Evolutionary conservation across 2,329 filamentous ascomycete species (phyloP).

Genomic region (Penicillium janthinellum): DNA sequence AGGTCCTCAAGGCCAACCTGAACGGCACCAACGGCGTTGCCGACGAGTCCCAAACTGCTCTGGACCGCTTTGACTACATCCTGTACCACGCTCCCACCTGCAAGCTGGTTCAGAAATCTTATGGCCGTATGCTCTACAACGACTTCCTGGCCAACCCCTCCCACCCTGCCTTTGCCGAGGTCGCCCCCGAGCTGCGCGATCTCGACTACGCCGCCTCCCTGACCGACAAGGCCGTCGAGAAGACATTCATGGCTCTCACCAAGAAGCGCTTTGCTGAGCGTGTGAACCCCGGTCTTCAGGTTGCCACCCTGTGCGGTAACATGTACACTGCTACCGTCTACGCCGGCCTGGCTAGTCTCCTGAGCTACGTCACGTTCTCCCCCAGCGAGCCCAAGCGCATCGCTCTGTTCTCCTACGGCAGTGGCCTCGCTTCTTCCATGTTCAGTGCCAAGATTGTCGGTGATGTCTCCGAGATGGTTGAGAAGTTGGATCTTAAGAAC

Average conservation of each 20-base stretch:
- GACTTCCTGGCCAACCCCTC: slow-evolving; percentile 75
- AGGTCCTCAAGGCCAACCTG: slow-evolving; percentile 54
- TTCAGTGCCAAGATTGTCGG: slow-evolving; percentile 68
- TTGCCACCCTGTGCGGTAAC: slow-evolving; percentile 73
- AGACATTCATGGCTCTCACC: slow-evolving; percentile 79
- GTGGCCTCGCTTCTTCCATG: slow-evolving; percentile 73
- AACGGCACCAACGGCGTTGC: slow-evolving; percentile 54
- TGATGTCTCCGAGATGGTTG: slow-evolving; percentile 67
- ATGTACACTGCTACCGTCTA: slow-evolving; percentile 66
- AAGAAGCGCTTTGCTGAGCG: slow-evolving; percentile 84
- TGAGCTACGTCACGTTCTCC: slow-evolving; percentile 65
- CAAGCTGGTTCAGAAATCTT: slow-evolving; percentile 85
- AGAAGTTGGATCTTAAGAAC: slow-evolving; percentile 69
- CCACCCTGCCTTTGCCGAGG: slow-evolving; percentile 69
- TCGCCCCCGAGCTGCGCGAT: slow-evolving; percentile 73
- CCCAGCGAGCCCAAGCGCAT: slow-evolving; percentile 71
- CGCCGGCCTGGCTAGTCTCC: slow-evolving; percentile 58
- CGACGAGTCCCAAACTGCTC: slow-evolving; percentile 58
- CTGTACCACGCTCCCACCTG: slow-evolving; percentile 82
- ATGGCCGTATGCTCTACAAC: slow-evolving; percentile 80
- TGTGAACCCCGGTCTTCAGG: slow-evolving; percentile 71
- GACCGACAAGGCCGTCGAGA: slow-evolving; percentile 80
- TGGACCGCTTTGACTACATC: slow-evolving; percentile 83
- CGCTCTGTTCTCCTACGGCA: slow-evolving; percentile 78
- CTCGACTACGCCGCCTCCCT: slow-evolving; percentile 79